Conservation (phyloP, 345 rosid species). For the Diplotaxis tenuifolia region DNA sequence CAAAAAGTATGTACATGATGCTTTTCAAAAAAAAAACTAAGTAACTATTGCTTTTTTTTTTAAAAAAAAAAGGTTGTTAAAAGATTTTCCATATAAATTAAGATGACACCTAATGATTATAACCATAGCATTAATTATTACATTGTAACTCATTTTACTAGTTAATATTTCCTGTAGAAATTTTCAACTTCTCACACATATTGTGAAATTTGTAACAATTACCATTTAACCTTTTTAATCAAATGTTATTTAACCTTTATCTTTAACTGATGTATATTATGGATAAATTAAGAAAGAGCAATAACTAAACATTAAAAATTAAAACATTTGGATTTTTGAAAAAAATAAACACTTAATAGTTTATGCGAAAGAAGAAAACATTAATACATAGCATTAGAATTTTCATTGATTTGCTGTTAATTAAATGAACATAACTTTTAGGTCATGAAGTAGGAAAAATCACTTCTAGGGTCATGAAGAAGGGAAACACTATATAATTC, state of each 20-base stretch:
- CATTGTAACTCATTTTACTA: neutral
- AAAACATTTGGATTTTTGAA: neutral
- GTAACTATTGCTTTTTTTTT: neutral
- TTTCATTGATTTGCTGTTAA: neutral
- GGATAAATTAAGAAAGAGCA: neutral
- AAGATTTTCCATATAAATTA: neutral
- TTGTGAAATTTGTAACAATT: neutral
- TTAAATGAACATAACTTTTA: conserved; percentile 5
- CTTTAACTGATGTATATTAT: neutral
- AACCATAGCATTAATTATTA: neutral
- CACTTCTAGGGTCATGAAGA: neutral
- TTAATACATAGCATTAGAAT: neutral
- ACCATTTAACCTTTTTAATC: neutral
- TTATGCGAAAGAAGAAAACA: too few relatives aligned
- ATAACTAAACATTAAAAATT: neutral
- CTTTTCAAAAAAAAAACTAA: too few relatives aligned
- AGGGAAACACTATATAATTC: conserved; percentile 23
- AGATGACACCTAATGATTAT: neutral
- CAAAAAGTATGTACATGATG: too few relatives aligned
- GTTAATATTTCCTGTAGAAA: neutral
- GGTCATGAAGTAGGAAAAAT: conserved; percentile 6
- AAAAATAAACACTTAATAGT: neutral
- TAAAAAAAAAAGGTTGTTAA: too few relatives aligned
- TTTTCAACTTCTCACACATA: neutral
- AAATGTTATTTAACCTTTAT: neutral